Evolutionary conservation across 2,329 filamentous ascomycete genomes (phyloP).

Genomic region (Xylaria arbuscula): DNA sequence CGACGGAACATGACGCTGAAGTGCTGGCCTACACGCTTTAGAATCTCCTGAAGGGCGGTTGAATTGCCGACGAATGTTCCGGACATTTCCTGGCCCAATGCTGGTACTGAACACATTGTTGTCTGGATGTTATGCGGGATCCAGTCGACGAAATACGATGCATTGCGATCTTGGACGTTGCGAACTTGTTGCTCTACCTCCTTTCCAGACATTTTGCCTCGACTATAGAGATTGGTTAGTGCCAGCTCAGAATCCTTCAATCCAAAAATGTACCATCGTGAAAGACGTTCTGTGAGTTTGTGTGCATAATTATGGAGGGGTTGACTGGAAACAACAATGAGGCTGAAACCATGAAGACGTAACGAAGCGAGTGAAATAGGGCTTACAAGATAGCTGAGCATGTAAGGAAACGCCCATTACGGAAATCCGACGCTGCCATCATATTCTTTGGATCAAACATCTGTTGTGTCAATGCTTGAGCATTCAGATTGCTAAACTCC

Average conservation of each 20-base stretch:
- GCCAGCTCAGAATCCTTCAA: neutral
- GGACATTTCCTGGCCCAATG: neutral
- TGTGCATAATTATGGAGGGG: too few species aligned
- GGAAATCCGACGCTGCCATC: conserved; percentile 1
- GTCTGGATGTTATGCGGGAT: conserved; percentile 4
- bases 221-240: neutral
- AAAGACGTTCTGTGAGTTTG: neutral
- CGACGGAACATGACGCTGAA: neutral
- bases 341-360: neutral
- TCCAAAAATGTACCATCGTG: neutral
- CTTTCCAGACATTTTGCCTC: neutral
- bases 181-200: neutral
- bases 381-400: conserved; percentile 12
- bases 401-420: neutral
- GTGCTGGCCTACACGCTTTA: neutral
- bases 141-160: conserved; percentile 3
- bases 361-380: neutral
- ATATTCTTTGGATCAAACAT: conserved; percentile 13
- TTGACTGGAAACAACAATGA: too few species aligned
- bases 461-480: conserved; percentile 7
- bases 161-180: neutral
- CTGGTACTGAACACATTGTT: neutral
- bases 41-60: neutral
- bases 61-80: neutral
- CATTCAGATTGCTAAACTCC: neutral